phyloP scores from a whole-genome alignment of 2,329 filamentous ascomycete genomes.

The Thermothelomyces thermophilus region DNA sequence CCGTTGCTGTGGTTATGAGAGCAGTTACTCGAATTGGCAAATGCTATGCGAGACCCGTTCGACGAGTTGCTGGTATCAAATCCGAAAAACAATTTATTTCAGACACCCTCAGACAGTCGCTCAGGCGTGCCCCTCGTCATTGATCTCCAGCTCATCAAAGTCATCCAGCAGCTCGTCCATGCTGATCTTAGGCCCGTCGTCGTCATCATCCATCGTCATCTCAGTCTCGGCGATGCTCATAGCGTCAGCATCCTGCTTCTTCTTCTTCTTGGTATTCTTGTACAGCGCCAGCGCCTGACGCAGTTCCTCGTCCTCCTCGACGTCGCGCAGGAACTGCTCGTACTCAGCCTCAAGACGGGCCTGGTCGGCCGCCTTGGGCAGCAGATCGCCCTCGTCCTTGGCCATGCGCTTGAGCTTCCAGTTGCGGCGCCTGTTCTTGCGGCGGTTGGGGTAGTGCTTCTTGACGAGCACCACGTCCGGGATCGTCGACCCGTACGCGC shows the following conservation, averaged over 20 bases:
- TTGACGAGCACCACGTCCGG: slow-evolving; percentile 94
- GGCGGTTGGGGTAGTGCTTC: slow-evolving; percentile 81
- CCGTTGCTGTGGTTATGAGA: no score
- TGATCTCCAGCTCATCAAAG: slow-evolving; percentile 79
- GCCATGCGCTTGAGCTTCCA: slow-evolving; percentile 95
- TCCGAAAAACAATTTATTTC: neutral
- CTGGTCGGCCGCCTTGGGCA: slow-evolving; percentile 81
- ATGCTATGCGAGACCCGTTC: neutral
- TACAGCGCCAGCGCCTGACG: slow-evolving; percentile 80
- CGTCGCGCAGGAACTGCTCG: slow-evolving; percentile 93
- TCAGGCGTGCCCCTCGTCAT: slow-evolving; percentile 35
- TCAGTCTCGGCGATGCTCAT: slow-evolving; percentile 62
- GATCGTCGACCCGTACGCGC: slow-evolving; percentile 68
- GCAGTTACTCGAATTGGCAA: no score
- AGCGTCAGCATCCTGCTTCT: slow-evolving; percentile 37
- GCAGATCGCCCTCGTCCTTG: slow-evolving; percentile 79
- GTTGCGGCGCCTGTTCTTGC: slow-evolving; percentile 75
- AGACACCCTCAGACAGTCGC: neutral
- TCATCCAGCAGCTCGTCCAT: slow-evolving; percentile 85
- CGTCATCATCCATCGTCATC: slow-evolving; percentile 56
- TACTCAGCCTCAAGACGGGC: slow-evolving; percentile 88
- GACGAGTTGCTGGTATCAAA: neutral
- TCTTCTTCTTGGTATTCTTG: slow-evolving; percentile 56
- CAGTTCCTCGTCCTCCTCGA: slow-evolving; percentile 91
- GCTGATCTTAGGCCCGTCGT: slow-evolving; percentile 61